A percentile compares a stretch with the other conserved stretches of the same genome.
phyloP scores from a whole-genome alignment of 2,329 filamentous ascomycete genomes.

The Aureobasidium uvarum region DNA sequence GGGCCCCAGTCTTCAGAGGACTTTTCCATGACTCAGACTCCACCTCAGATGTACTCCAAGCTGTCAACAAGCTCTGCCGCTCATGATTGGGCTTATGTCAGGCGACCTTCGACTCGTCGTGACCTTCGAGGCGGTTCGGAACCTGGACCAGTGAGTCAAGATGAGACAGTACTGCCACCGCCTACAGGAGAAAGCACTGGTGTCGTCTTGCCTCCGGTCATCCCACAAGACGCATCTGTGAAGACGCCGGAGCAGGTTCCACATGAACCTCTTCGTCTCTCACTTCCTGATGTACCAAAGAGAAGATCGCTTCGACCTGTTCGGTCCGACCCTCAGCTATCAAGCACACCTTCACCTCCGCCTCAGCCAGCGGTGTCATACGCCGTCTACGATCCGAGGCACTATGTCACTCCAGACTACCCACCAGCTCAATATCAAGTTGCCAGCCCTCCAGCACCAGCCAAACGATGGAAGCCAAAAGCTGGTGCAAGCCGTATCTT shows the following conservation, averaged over 20 bases:
- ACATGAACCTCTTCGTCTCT: neutral
- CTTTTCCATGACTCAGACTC: constrained; percentile 22
- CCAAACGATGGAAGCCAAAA: constrained; percentile 17
- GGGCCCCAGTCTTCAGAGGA: neutral
- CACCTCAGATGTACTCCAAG: constrained; percentile 17
- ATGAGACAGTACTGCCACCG: neutral
- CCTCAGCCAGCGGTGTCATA: neutral
- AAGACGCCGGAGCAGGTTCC: constrained; percentile 14
- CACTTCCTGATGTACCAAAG: neutral
- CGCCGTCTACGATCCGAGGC: constrained; percentile 3
- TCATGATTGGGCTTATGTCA: constrained; percentile 19
- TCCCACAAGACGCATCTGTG: constrained; percentile 10
- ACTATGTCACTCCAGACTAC: neutral
- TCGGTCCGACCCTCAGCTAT: constrained; percentile 9
- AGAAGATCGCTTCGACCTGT: constrained; percentile 1
- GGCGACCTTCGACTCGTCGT: neutral
- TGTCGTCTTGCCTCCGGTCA: constrained; percentile 8
- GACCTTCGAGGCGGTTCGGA: constrained; percentile 6
- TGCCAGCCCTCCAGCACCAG: neutral
- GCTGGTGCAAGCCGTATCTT: constrained; percentile 22
- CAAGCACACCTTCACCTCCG: neutral
- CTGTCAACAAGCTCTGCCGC: neutral
- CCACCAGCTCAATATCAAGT: neutral
- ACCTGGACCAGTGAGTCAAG: neutral
- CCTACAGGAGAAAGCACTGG: neutral